phyloP scores from a whole-genome alignment of 2,329 filamentous ascomycete species.

The Cladobotryum mycophilum region DNA sequence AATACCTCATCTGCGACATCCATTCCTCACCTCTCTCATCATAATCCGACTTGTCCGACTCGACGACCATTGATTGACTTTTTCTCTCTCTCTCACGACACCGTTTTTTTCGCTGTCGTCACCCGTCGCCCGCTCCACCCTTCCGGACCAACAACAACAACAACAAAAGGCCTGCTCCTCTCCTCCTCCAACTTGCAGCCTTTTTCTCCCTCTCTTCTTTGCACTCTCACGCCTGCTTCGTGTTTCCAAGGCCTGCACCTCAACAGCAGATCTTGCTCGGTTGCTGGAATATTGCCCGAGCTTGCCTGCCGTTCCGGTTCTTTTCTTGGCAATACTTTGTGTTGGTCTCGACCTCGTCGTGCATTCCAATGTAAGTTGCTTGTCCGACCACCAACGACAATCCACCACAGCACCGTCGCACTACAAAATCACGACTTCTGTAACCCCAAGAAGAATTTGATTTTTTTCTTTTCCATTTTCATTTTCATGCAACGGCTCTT shows the following conservation, averaged over 20 bases:
- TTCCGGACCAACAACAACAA: not conserved
- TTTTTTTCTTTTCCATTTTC: not conserved
- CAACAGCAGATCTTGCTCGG: conserved; percentile 20
- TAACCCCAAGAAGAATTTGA: not conserved
- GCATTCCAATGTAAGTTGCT: conserved; percentile 10
- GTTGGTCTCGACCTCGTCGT: not conserved
- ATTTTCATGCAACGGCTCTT: not conserved
- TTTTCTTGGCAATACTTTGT: conserved; percentile 3
- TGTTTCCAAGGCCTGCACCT: conserved; percentile 11
- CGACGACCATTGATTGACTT: conserved; percentile 1
- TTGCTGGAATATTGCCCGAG: conserved; percentile 38
- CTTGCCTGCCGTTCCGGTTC: conserved; percentile 13
- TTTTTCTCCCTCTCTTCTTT: too few species aligned
- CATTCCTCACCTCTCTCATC: not conserved
- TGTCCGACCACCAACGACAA: not conserved
- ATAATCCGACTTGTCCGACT: conserved; percentile 2
- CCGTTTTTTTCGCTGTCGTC: not conserved
- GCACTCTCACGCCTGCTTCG: not conserved
- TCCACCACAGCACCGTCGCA: not conserved
- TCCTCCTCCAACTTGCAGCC: not conserved
- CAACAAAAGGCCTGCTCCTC: not conserved
- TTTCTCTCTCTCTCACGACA: not conserved
- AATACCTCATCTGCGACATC: not conserved
- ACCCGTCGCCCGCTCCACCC: not conserved
- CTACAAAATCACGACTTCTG: not conserved